Evolutionary conservation across 2,329 filamentous ascomycete genomes (phyloP).

Genomic region (Aspergillus niger): DNA sequence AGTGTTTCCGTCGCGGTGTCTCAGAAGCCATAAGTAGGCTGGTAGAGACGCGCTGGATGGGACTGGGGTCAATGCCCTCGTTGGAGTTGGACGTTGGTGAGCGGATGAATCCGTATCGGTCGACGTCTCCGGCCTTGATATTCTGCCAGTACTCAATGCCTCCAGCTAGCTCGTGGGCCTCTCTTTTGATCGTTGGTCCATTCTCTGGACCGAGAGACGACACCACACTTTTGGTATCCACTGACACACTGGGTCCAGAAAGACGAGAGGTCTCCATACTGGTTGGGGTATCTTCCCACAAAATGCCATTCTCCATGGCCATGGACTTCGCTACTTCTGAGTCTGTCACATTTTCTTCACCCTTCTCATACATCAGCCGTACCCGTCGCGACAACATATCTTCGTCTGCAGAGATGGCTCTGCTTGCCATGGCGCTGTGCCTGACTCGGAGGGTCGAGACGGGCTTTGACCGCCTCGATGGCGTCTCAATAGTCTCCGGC

Average conservation of each 20-base stretch:
- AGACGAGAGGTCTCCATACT: constrained; percentile 33
- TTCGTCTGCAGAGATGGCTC: constrained; percentile 65
- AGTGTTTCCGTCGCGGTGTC: constrained; percentile 56
- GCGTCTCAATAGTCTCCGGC: constrained; percentile 26
- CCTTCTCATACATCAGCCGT: constrained; percentile 64
- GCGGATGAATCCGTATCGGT: constrained; percentile 66
- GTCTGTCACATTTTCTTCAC: constrained; percentile 56
- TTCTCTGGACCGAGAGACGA: constrained; percentile 32
- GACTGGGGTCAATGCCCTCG: constrained; percentile 39
- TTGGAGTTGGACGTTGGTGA: constrained; percentile 29
- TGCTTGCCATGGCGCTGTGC: constrained; percentile 41
- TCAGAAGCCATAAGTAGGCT: constrained; percentile 59
- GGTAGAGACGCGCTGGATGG: constrained; percentile 62
- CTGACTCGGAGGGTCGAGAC: constrained; percentile 42
- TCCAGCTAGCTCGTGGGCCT: constrained; percentile 60
- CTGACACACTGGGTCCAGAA: constrained; percentile 30
- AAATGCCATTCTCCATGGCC: constrained; percentile 40
- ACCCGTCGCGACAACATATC: constrained; percentile 64
- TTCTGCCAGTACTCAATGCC: constrained; percentile 68
- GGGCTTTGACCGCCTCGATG: constrained; percentile 31
- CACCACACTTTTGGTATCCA: constrained; percentile 29
- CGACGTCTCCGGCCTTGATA: constrained; percentile 60
- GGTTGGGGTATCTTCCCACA: constrained; percentile 42
- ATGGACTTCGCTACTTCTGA: constrained; percentile 42
- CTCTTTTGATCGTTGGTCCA: constrained; percentile 47